phyloP scores from a whole-genome alignment of 257 asterid species.

The Solanum chmielewskii region DNA sequence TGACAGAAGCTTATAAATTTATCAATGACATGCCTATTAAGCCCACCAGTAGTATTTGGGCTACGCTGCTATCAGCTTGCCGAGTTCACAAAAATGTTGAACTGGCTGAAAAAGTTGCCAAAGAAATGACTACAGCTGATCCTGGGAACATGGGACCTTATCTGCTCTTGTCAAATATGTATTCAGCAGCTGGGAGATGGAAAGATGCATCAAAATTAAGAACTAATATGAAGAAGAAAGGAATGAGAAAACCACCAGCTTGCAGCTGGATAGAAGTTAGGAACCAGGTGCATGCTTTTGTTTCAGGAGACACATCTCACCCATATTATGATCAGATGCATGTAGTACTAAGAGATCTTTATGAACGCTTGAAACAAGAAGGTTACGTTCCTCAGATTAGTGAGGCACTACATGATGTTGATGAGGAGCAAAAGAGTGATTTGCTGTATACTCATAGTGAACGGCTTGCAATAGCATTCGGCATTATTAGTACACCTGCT shows the following conservation, averaged over 20 bases:
- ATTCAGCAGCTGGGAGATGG: slow-evolving; percentile 64
- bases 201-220: slow-evolving; percentile 62
- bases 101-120: slow-evolving; percentile 68
- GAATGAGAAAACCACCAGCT: slow-evolving; percentile 54
- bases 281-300: slow-evolving; percentile 53
- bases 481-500: slow-evolving; percentile 40
- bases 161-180: slow-evolving; percentile 60
- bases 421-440: slow-evolving; percentile 47
- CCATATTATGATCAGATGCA: slow-evolving; percentile 38
- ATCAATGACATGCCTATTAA: slow-evolving; percentile 42
- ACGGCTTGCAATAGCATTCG: slow-evolving; percentile 51
- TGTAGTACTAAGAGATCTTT: slow-evolving; percentile 31
- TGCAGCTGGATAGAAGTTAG: slow-evolving; percentile 85
- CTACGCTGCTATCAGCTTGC: slow-evolving; percentile 72
- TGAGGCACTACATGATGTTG: slow-evolving; percentile 45
- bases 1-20: slow-evolving; percentile 64
- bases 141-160: slow-evolving; percentile 44
- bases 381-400: slow-evolving; percentile 48
- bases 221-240: slow-evolving; percentile 40
- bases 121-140: slow-evolving; percentile 45
- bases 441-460: slow-evolving; percentile 39
- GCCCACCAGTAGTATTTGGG: slow-evolving; percentile 70
- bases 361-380: slow-evolving; percentile 35
- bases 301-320: slow-evolving; percentile 59
- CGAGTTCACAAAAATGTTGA: slow-evolving; percentile 72